Percentiles rank a stretch among this genome's conserved stretches.
Conservation (phyloP, 768 basidiomycete species). For the Sutorius australiensis region DNA sequence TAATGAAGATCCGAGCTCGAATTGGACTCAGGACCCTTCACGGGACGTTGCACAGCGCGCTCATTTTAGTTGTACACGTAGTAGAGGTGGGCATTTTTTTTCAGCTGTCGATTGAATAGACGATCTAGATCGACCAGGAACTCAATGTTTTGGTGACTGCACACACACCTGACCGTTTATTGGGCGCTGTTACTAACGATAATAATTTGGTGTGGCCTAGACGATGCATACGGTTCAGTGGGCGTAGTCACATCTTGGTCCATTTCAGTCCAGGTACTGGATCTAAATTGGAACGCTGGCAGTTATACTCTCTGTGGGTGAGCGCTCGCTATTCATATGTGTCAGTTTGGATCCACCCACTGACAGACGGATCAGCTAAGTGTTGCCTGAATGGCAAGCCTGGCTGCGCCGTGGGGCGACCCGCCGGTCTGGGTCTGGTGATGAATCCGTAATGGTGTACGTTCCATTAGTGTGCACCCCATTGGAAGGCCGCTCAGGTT, state of each 20-base stretch:
- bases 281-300: background rate
- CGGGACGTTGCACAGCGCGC: background rate
- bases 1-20: background rate
- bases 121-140: background rate
- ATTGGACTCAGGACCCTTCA: background rate
- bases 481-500: background rate
- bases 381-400: no score
- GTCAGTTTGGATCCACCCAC: background rate
- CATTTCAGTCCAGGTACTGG: background rate
- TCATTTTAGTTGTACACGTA: background rate
- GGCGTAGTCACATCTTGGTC: background rate
- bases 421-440: background rate
- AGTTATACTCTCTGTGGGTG: background rate
- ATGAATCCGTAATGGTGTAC: background rate
- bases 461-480: background rate
- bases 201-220: background rate
- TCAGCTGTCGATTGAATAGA: background rate
- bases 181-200: background rate
- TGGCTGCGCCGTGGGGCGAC: no score
- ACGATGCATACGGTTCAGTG: background rate
- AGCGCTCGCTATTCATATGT: background rate
- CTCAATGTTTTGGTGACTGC: background rate
- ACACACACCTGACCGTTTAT: background rate
- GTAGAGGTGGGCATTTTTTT: background rate
- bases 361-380: background rate